These are phyloP conservation scores for Malassezia pachydermatis DNA, from an alignment of 1,284 basidiomycete genomes.

Conservation along the genomic window DNA sequence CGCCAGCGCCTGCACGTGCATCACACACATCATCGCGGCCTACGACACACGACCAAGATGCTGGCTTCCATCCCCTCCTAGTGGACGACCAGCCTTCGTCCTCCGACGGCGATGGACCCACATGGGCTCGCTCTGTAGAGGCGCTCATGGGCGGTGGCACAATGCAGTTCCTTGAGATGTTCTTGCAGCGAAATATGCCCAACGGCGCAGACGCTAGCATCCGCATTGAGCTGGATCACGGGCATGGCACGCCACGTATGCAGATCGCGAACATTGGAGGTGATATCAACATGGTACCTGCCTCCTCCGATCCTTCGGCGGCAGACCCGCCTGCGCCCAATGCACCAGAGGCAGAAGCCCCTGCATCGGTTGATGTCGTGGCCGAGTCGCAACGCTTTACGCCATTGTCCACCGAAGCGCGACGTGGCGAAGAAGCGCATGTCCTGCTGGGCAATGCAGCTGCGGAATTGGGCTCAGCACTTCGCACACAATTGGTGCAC, in stretches of 20 bases:
- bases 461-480: slow-evolving; percentile 51
- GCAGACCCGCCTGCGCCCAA: slow-evolving; percentile 1
- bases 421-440: slow-evolving; percentile 82
- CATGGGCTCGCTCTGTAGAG: slow-evolving; percentile 62
- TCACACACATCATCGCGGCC: background rate
- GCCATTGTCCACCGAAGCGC: slow-evolving; percentile 69
- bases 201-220: slow-evolving; percentile 21
- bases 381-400: slow-evolving; percentile 48
- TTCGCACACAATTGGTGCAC: slow-evolving; percentile 65
- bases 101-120: slow-evolving; percentile 10
- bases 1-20: background rate
- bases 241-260: slow-evolving; percentile 23
- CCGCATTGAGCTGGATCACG: slow-evolving; percentile 35
- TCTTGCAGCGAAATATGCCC: slow-evolving; percentile 50
- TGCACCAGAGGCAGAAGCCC: slow-evolving; percentile 18
- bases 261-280: slow-evolving; percentile 25
- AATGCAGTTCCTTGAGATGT: slow-evolving; percentile 70
- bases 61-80: slow-evolving; percentile 61
- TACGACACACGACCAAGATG: background rate
- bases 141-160: slow-evolving; percentile 71
- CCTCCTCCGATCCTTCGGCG: background rate
- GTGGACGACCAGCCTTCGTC: slow-evolving; percentile 52
- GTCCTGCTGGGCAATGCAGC: slow-evolving; percentile 63
- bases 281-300: background rate
- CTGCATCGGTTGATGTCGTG: slow-evolving; percentile 29